These are phyloP conservation scores for Vinca minor DNA, from an alignment of 257 asterid species.

Conservation along the genomic window DNA sequence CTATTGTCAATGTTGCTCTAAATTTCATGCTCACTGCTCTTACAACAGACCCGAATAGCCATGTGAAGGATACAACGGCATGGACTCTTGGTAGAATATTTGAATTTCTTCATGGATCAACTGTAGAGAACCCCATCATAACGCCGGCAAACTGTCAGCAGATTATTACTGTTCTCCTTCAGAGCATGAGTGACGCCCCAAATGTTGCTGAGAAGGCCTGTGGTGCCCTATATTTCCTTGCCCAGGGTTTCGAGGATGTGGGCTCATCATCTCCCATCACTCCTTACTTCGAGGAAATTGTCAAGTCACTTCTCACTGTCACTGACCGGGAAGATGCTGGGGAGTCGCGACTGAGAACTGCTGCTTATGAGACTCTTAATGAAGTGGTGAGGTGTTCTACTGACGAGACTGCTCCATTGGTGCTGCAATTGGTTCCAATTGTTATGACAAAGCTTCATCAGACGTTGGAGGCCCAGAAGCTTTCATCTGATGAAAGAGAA, in stretches of 20 bases:
- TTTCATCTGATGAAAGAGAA: slow-evolving; percentile 24
- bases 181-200: slow-evolving; percentile 24
- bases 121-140: slow-evolving; percentile 21
- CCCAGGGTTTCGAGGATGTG: slow-evolving; percentile 24
- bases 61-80: slow-evolving; percentile 55
- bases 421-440: slow-evolving; percentile 18
- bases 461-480: slow-evolving; percentile 21
- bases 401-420: slow-evolving; percentile 23
- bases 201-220: slow-evolving; percentile 25
- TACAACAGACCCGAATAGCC: slow-evolving; percentile 48
- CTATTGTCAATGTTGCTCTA: slow-evolving; percentile 50
- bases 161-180: slow-evolving; percentile 23
- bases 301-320: slow-evolving; percentile 23
- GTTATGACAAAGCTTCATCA: slow-evolving; percentile 25
- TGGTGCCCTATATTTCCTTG: slow-evolving; percentile 27
- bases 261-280: slow-evolving; percentile 20
- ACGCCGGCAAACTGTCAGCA: slow-evolving; percentile 26
- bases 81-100: slow-evolving; percentile 56
- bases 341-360: slow-evolving; percentile 22
- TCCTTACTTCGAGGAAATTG: slow-evolving; percentile 23
- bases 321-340: slow-evolving; percentile 26
- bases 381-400: slow-evolving; percentile 26
- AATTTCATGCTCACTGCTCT: slow-evolving; percentile 52
- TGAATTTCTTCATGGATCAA: slow-evolving; percentile 47
- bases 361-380: slow-evolving; percentile 25